Conservation (phyloP, 2,329 filamentous ascomycete genomes). For the Juglanconis oblonga region DNA sequence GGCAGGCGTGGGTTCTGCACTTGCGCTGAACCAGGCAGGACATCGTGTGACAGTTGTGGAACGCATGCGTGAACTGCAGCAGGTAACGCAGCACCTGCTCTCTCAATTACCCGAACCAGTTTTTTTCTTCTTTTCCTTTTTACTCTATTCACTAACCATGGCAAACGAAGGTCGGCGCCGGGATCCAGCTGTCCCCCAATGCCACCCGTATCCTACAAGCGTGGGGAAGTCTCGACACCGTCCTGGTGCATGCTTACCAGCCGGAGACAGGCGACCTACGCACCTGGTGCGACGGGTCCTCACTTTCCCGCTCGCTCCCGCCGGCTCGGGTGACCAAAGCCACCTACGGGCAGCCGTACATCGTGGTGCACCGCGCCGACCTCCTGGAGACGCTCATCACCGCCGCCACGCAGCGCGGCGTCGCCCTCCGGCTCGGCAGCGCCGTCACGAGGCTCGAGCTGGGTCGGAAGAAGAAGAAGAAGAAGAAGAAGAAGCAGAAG, state of each 20-base stretch:
- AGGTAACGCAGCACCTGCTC: no score
- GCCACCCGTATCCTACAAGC: not conserved
- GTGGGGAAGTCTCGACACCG: not conserved
- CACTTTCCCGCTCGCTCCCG: not conserved
- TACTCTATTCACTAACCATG: no score
- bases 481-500: not conserved
- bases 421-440: not conserved
- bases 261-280: not conserved
- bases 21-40: no score
- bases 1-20: no score
- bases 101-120: no score
- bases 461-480: not conserved
- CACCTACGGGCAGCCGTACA: not conserved
- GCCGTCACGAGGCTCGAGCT: not conserved
- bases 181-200: not conserved
- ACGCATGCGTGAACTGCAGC: no score
- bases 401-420: not conserved
- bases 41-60: no score
- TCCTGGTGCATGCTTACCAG: no score
- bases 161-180: not conserved
- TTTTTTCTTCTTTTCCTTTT: no score
- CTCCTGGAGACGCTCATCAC: not conserved
- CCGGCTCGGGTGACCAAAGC: not conserved
- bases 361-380: not conserved
- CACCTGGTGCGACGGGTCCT: not conserved